Base-by-base conservation (phyloP, 352 stramenopile species). In the Globisporangium camurandrum region DNA sequence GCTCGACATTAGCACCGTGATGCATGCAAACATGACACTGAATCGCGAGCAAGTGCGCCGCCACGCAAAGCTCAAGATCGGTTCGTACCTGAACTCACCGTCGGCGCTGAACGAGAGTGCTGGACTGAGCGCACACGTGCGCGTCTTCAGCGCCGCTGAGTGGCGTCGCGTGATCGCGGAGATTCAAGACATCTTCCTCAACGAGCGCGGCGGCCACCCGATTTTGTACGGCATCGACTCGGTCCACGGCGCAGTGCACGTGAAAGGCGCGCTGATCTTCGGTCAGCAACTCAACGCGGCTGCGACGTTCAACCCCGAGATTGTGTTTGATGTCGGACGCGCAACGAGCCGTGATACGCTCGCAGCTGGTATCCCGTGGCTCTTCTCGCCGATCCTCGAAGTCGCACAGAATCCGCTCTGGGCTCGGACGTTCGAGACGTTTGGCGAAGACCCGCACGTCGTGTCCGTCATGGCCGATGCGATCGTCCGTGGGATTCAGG, bases 361-460 rank as follows among this genome's bases (percentile, higher is more conserved):
- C 22, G 84, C 83, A 1, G 88, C 81, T 0, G 91, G 87, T 1
- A 92, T 97, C 39, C 75, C 74, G 2, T 97, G 86, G 89, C 43
- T 98, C 1, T 98, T 97, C 69, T 72, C 66, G 7, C 92, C 92
- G 0, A 87, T 97, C 19, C 67, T 89, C 14, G 82, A 93, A 49
- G 67, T 98, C 46, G 80, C 80, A 0, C 78, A 86, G 44, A 90
- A 97, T 53, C 79, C 87, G 0, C 66, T 91, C 12, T 97, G 91
- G 90, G 60, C 80, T 3, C 67, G 92, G 16, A 89, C 93, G 4
- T 97, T 84, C 51, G 93, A 98, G 63, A 97, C 90, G 11, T 98
- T 97, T 67, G 89, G 93, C 4, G 88, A 97, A 77, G 88, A 97
- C 50, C 85, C 87, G 7, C 55, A 87, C 28, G 26, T 97, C 7